Conservation (phyloP, 305 asterid genomes). For the Plantago coronopus region DNA sequence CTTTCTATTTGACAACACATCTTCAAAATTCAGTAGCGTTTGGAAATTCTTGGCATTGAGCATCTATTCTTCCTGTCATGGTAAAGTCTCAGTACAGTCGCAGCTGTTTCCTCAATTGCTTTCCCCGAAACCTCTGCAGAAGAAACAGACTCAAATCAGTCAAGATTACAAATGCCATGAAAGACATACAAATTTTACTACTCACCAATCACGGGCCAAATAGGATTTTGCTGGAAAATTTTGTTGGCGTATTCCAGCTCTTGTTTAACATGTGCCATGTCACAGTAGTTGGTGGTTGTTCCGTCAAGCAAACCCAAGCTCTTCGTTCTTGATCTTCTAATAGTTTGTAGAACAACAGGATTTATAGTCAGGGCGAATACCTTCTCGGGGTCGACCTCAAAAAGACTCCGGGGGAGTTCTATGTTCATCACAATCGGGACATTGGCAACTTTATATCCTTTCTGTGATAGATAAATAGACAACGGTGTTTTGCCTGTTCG, state of each 20-base stretch:
- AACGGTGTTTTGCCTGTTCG: constrained; percentile 90
- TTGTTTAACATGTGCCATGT: constrained; percentile 54
- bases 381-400: constrained; percentile 70
- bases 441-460: constrained; percentile 90
- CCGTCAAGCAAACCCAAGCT: constrained; percentile 61
- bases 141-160: constrained; percentile 18
- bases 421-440: constrained; percentile 78
- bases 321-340: constrained; percentile 78
- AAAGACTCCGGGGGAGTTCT: constrained; percentile 58
- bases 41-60: constrained; percentile 89
- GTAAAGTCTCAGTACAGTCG: constrained; percentile 69
- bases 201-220: constrained; percentile 85
- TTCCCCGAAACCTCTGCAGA: constrained; percentile 77
- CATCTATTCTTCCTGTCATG: constrained; percentile 86
- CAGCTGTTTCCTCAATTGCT: constrained; percentile 95
- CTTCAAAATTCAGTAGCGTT: constrained; percentile 49
- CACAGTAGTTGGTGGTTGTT: constrained; percentile 56
- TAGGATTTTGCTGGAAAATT: constrained; percentile 66
- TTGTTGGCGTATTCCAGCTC: constrained; percentile 70
- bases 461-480: constrained; percentile 81
- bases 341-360: constrained; percentile 62
- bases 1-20: constrained; percentile 11
- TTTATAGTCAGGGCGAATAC: constrained; percentile 80
- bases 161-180: background rate
- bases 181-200: background rate